A percentile compares a stretch with the other conserved stretches of the same genome.
phyloP scores from a whole-genome alignment of 2,329 filamentous ascomycete genomes.

The Chaetomium globosum region DNA sequence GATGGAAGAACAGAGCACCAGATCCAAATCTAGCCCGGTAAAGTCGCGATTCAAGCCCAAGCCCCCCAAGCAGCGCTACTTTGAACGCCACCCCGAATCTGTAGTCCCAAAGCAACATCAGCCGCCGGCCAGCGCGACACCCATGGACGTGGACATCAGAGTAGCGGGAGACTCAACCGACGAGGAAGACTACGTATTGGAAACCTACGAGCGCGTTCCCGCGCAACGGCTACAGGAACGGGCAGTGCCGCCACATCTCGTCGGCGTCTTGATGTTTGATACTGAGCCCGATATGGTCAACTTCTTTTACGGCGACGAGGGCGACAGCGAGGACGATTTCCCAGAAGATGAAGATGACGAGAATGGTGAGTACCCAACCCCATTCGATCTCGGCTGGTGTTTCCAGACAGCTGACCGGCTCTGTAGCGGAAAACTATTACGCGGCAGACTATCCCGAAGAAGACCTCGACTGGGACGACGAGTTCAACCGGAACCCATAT shows the following conservation, averaged over 20 bases:
- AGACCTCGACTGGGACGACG: conserved; percentile 72
- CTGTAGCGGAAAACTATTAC: conserved; percentile 74
- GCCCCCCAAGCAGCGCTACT: conserved; percentile 56
- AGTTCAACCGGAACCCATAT: conserved; percentile 60
- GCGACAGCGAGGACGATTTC: conserved; percentile 64
- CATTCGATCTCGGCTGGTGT: neutral
- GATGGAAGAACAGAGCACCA: conserved; percentile 47
- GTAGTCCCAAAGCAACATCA: conserved; percentile 29
- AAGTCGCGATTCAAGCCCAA: conserved; percentile 58
- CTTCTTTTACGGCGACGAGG: conserved; percentile 62
- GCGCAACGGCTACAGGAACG: conserved; percentile 51
- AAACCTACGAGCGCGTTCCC: conserved; percentile 66
- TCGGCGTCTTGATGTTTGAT: conserved; percentile 61
- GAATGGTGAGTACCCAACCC: conserved; percentile 53
- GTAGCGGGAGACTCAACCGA: conserved; percentile 47
- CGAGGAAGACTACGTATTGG: conserved; percentile 64
- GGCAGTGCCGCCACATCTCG: conserved; percentile 52
- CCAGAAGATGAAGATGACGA: conserved; percentile 65
- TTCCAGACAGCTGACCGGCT: conserved; percentile 5
- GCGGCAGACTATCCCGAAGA: conserved; percentile 80
- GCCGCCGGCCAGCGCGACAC: conserved; percentile 25
- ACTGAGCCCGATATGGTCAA: conserved; percentile 58
- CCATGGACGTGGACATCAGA: conserved; percentile 49
- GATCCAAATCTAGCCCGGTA: conserved; percentile 33
- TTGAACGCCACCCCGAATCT: conserved; percentile 56